These are phyloP conservation scores for Cryptococcus depauperatus DNA, from an alignment of 1,284 basidiomycete species.

Conservation along the genomic window DNA sequence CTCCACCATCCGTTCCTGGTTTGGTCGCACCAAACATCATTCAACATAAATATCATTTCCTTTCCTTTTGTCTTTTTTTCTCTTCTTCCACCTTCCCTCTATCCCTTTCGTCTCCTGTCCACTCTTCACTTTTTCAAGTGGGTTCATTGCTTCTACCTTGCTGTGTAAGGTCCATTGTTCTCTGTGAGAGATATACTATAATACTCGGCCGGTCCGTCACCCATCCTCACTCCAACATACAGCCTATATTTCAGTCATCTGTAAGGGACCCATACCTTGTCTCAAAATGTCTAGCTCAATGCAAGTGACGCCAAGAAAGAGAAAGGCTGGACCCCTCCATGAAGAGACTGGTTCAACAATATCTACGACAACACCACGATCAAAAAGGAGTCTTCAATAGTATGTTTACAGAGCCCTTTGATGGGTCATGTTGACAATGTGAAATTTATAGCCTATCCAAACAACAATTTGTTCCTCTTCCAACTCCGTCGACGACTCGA, in stretches of 20 bases:
- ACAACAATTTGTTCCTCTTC: conserved; percentile 34
- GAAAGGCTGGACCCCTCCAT: conserved; percentile 15
- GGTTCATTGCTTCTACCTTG: conserved; percentile 4
- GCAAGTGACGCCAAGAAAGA: conserved; percentile 27
- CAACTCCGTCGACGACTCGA: conserved; percentile 32
- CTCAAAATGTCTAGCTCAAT: conserved; percentile 5
- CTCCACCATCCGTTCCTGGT: neutral
- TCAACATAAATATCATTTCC: neutral
- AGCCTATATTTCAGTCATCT: neutral
- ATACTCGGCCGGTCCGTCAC: conserved; percentile 4
- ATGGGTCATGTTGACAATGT: too few species aligned
- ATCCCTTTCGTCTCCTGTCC: neutral
- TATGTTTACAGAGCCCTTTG: too few species aligned
- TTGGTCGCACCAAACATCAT: neutral
- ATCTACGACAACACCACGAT: too few species aligned
- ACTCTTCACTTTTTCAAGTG: neutral
- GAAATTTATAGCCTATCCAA: too few species aligned
- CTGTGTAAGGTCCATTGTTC: conserved; percentile 6
- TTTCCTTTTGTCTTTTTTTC: conserved; percentile 1
- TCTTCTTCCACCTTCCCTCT: conserved; percentile 3
- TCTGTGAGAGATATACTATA: neutral
- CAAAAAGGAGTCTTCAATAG: too few species aligned
- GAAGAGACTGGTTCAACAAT: conserved; percentile 1
- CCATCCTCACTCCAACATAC: neutral
- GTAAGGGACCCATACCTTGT: neutral